Conservation (phyloP, 805 yeast genomes). For the Metschnikowia gelsemii region DNA sequence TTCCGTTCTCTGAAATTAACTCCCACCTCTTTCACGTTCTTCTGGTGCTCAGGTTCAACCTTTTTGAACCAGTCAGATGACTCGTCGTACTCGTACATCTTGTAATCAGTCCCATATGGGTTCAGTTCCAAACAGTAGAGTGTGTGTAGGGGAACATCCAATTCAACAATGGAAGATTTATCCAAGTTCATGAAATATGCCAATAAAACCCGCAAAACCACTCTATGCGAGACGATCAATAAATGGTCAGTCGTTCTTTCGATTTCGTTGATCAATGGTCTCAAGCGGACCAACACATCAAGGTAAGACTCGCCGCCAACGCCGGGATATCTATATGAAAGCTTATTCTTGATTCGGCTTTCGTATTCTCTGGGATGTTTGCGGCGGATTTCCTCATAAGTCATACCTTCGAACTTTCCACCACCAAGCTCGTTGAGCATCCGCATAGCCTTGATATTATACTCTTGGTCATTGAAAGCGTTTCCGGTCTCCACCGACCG, state of each 20-base stretch:
- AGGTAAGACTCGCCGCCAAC: constrained; percentile 95
- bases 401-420: constrained; percentile 89
- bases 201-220: constrained; percentile 79
- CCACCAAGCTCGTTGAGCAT: constrained; percentile 94
- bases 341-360: constrained; percentile 71
- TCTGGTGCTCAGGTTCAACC: constrained; percentile 54
- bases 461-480: constrained; percentile 69
- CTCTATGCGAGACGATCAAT: constrained; percentile 82
- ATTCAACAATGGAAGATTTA: constrained; percentile 76
- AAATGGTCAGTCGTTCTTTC: constrained; percentile 90
- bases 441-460: constrained; percentile 81
- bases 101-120: constrained; percentile 95
- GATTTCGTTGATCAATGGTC: constrained; percentile 88
- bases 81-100: constrained; percentile 84
- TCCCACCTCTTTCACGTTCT: constrained; percentile 67
- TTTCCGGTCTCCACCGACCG: constrained; percentile 79
- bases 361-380: constrained; percentile 75
- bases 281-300: constrained; percentile 85
- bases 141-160: constrained; percentile 92
- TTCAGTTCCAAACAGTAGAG: constrained; percentile 86
- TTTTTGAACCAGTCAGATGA: constrained; percentile 71
- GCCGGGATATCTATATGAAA: constrained; percentile 91
- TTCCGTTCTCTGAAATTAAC: constrained; percentile 68
- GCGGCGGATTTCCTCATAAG: constrained; percentile 79
- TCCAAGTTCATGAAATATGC: constrained; percentile 87